Base-by-base conservation (phyloP, 2,329 filamentous ascomycete genomes). In the Cytospora chrysosperma region DNA sequence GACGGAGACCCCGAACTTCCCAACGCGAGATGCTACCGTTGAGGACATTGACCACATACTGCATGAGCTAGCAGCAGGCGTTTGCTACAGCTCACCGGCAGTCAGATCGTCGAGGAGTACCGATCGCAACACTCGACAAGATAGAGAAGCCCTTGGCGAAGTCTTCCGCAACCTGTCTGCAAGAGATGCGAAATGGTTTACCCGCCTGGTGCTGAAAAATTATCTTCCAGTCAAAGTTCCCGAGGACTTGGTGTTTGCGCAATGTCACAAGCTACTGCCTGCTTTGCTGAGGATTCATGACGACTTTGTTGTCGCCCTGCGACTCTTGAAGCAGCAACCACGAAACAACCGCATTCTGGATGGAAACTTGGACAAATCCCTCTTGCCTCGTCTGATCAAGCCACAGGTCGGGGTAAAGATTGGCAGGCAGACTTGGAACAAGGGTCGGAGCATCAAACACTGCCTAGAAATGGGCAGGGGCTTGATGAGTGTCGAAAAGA, bases 161-260 rank as follows among this genome's bases (percentile, higher is more conserved):
- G 71, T 93, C 1, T 90, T 90, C 69, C 78, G 76, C 32, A 82
- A 85, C 9, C 72, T 92, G 12, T 79, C 80, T 53, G 85, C 91
- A 3, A 79, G 80, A 51, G 91, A 96, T 71, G 89, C 88, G 4
- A 97, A 97, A 76, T 97, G 93, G 93, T 81, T 97, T 13, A 91
- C 91, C 0, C 84, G 93, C 4, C 78, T 97, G 32, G 80, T 97
- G 7, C 78, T 96, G 30, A 95, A 96, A 71, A 84, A 88, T 67
- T 91, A 88, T 64, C 80, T 83, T n/a, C 89, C 90, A 0, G 79
- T 93, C 0, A 73, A 82, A 1, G 71, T 96, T 1, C 85, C 92
- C 26, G 75, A 78, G 8, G 68, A 74, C 1, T 73, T 83, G 21
- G 75, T 91, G 0, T 80, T 90, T 54, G 76, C 77, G 15, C 80